Evolutionary conservation across 2,329 filamentous ascomycete species (phyloP).

Genomic region (Penicillium nordicum): DNA sequence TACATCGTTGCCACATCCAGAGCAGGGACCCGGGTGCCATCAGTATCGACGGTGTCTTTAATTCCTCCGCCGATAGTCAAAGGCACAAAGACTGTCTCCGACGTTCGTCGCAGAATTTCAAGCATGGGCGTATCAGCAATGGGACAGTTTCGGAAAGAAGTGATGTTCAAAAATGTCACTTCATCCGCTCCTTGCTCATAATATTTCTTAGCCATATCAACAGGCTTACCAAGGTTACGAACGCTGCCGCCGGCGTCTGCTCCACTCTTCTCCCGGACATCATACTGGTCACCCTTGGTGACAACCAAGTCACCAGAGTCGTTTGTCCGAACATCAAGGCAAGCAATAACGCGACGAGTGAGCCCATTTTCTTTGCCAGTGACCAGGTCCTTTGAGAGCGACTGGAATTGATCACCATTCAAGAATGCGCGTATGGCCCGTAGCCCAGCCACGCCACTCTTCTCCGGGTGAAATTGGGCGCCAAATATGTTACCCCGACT

Average conservation of each 20-base stretch:
- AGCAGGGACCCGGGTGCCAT: conserved; percentile 80
- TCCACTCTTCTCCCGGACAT: conserved; percentile 82
- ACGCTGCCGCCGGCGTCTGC: conserved; percentile 60
- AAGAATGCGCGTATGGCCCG: conserved; percentile 82
- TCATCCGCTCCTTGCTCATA: conserved; percentile 97
- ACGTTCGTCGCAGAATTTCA: conserved; percentile 81
- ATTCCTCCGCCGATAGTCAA: conserved; percentile 95
- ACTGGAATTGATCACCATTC: conserved; percentile 61
- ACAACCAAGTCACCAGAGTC: conserved; percentile 93
- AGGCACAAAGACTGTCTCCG: conserved; percentile 90
- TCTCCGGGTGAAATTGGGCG: conserved; percentile 97
- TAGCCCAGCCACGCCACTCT: conserved; percentile 86
- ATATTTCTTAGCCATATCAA: conserved; percentile 89
- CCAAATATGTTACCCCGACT: conserved; percentile 81
- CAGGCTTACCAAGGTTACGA: conserved; percentile 92
- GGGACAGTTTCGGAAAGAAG: conserved; percentile 92
- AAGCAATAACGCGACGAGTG: conserved; percentile 91
- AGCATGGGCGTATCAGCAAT: conserved; percentile 93
- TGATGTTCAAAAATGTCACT: conserved; percentile 97
- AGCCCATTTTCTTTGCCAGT: conserved; percentile 57
- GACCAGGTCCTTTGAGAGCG: conserved; percentile 42
- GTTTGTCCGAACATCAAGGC: conserved; percentile 91
- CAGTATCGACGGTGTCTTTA: conserved; percentile 83
- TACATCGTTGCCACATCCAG: conserved; percentile 94
- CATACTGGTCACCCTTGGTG: conserved; percentile 98